A percentile compares a stretch with the other conserved stretches of the same genome.
phyloP scores from a whole-genome alignment of 805 yeast species.

The Monosporozyma aerobia region DNA sequence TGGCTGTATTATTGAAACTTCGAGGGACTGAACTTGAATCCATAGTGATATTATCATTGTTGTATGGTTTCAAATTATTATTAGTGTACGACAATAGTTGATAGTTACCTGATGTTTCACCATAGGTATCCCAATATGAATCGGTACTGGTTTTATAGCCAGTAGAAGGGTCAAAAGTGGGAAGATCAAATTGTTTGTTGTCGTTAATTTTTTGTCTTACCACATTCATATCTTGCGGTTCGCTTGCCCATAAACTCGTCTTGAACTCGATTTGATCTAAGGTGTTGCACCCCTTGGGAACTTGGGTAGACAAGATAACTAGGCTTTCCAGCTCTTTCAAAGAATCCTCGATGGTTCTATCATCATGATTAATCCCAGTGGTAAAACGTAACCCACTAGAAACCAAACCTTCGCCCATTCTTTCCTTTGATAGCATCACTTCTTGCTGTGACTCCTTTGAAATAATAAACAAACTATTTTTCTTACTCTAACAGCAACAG shows the following conservation, averaged over 20 bases:
- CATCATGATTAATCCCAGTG: background rate
- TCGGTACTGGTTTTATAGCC: background rate
- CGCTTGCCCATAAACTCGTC: background rate
- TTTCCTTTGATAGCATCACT: background rate
- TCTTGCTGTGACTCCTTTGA: background rate
- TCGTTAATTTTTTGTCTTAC: background rate
- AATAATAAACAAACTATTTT: too few relatives aligned
- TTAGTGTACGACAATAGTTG: background rate
- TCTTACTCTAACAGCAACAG: background rate
- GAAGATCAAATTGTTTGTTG: background rate
- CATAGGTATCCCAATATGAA: background rate
- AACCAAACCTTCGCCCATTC: background rate
- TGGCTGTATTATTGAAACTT: background rate
- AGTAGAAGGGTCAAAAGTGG: background rate
- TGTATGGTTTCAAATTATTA: too few relatives aligned
- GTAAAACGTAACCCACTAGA: background rate
- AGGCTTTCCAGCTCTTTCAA: constrained; percentile 16
- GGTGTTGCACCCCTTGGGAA: background rate
- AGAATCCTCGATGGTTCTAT: constrained; percentile 9
- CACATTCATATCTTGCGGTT: background rate
- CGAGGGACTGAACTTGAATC: background rate
- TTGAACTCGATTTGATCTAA: background rate
- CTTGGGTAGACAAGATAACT: background rate
- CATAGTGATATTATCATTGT: background rate
- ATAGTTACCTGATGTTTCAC: too few relatives aligned